These are phyloP conservation scores for Stachybotrys echinatus DNA, from an alignment of 2,329 filamentous ascomycete genomes.

Conservation along the genomic window DNA sequence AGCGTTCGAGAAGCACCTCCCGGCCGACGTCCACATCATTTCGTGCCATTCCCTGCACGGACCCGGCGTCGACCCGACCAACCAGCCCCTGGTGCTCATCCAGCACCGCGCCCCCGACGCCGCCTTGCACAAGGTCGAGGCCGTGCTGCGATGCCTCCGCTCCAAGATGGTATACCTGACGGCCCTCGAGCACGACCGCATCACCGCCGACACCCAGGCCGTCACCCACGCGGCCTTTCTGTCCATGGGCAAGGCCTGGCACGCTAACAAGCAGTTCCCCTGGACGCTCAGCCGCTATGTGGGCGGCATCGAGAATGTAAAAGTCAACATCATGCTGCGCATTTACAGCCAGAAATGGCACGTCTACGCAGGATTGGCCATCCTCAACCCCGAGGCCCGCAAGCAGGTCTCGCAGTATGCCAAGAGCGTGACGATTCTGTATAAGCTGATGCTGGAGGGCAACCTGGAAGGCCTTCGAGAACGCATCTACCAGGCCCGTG, in stretches of 20 bases:
- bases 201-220: conserved; percentile 96
- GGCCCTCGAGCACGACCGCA: conserved; percentile 85
- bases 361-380: conserved; percentile 95
- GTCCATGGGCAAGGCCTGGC: conserved; percentile 97
- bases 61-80: conserved; percentile 79
- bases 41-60: conserved; percentile 97
- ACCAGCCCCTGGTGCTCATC: conserved; percentile 90
- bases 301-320: conserved; percentile 97
- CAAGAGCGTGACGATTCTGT: conserved; percentile 84
- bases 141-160: conserved; percentile 74
- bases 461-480: conserved; percentile 67
- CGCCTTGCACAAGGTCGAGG: conserved; percentile 73
- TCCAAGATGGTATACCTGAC: conserved; percentile 86
- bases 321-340: conserved; percentile 95
- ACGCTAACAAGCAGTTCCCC: conserved; percentile 89
- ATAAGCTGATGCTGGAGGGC: conserved; percentile 93
- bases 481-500: conserved; percentile 59
- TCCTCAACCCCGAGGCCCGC: conserved; percentile 88
- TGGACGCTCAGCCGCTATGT: conserved; percentile 97
- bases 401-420: conserved; percentile 94
- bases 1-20: conserved; percentile 86
- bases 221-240: conserved; percentile 97
- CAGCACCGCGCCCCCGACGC: conserved; percentile 80
- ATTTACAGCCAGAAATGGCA: conserved; percentile 99
- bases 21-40: conserved; percentile 83